These are phyloP conservation scores for Mycena belliarum DNA, from an alignment of 768 basidiomycete genomes.

Conservation along the genomic window DNA sequence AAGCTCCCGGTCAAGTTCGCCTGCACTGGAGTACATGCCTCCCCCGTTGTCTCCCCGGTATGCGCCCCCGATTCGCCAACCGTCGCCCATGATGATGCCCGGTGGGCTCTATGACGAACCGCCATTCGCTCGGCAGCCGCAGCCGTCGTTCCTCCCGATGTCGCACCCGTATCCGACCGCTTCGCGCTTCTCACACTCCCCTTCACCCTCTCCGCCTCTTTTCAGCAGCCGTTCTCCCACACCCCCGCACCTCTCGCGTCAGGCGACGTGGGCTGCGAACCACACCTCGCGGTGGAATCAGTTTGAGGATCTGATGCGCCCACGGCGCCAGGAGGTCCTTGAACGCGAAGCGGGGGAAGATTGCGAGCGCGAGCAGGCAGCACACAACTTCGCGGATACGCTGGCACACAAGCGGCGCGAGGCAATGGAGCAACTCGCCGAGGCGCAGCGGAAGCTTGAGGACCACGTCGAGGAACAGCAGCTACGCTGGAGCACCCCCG, in stretches of 20 bases:
- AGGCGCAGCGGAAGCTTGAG: slow-evolving; percentile 11
- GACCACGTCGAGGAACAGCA: slow-evolving; percentile 12
- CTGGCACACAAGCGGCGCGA: slow-evolving; percentile 13
- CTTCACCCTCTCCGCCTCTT: slow-evolving; percentile 21
- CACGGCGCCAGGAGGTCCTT: background rate
- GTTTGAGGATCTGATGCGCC: background rate
- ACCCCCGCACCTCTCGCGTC: slow-evolving; percentile 5
- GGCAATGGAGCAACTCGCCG: slow-evolving; percentile 9
- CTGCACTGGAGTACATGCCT: slow-evolving; percentile 6
- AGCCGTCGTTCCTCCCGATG: background rate
- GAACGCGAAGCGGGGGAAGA: background rate
- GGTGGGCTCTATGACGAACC: slow-evolving; percentile 22
- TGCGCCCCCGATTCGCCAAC: slow-evolving; percentile 2
- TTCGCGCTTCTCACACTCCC: slow-evolving; percentile 22
- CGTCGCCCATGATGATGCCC: slow-evolving; percentile 23
- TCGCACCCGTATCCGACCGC: background rate
- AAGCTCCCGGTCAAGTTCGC: slow-evolving; percentile 21
- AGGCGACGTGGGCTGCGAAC: background rate
- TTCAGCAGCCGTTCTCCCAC: slow-evolving; percentile 13
- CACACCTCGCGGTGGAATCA: background rate
- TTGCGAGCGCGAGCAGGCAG: background rate
- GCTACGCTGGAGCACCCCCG: slow-evolving; percentile 8
- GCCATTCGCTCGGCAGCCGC: slow-evolving; percentile 15
- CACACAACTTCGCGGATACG: slow-evolving; percentile 1
- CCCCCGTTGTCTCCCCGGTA: slow-evolving; percentile 1